Base-by-base conservation (phyloP, 2,329 filamentous ascomycete genomes). In the Fusarium musae region DNA sequence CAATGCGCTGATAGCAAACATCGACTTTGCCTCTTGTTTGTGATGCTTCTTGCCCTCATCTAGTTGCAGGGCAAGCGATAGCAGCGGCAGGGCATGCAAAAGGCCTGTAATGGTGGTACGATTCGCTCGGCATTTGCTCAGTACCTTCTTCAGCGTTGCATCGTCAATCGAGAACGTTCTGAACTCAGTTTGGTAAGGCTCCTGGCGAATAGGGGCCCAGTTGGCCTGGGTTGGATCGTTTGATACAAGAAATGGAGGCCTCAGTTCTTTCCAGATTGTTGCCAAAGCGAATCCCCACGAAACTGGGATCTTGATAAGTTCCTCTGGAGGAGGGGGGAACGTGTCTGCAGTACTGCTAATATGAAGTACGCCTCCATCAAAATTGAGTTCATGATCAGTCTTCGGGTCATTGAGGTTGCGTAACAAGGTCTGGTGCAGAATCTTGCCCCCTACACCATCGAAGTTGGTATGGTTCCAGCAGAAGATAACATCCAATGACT, bases 391-490 rank as follows among this genome's bases (percentile, higher is more conserved):
- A 19, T 56, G 23, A 6, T 40, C 39, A 30, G 54, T 32, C 9
- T 43, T 54, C 12, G 44, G 32, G 6, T 60, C 36, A 37, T 79
- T 78, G 47, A 82, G 78, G 37, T 76, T 74, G 11, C 68, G 64
- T 9, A 81, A 52, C 12, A 82, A 54, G 21, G 70, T 76, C 52
- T 75, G 56, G 44, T 82, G 80, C n/a, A 82, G 78, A 8, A 81
- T 72, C 58, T 79, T 81, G 44, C 73, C 78, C 26, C 78, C 70
- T n/a, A 73, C 78, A 2, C 79, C 80, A 43, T 82, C 80, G 7
- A 62, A 67, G 10, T 68, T 69, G 30, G 75, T 59, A 57, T 82
- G 80, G 36, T 77, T 78, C 59, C 72, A 79, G 15, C 67, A 66
- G 46, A 81, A 76, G 16, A 80, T 32, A 19, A 77, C 64, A n/a